Percentiles rank a stretch among this genome's conserved stretches.
phyloP scores from a whole-genome alignment of 192 early-diverging fungal species.

The Coemansia sp. region DNA sequence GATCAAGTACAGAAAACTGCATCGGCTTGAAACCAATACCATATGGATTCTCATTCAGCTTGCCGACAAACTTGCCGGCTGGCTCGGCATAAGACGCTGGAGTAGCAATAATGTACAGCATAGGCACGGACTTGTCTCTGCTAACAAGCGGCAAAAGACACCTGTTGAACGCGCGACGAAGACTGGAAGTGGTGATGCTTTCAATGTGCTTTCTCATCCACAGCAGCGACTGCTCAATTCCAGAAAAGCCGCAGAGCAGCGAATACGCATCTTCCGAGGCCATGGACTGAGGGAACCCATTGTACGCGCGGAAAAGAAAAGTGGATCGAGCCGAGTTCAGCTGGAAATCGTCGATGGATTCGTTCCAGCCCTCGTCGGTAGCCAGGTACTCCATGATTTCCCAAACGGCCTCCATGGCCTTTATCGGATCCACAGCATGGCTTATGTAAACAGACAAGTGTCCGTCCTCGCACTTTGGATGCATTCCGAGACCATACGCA shows the following conservation, averaged over 20 bases:
- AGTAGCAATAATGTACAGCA: constrained; percentile 43
- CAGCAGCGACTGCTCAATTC: constrained; percentile 36
- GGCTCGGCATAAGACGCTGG: constrained; percentile 22
- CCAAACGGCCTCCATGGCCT: constrained; percentile 45
- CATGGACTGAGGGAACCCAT: constrained; percentile 15
- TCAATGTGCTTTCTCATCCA: constrained; percentile 48
- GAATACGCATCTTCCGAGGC: constrained; percentile 33
- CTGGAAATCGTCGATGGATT: constrained; percentile 42
- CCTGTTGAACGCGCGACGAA: constrained; percentile 34
- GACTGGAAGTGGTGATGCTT: constrained; percentile 22
- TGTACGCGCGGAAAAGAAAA: constrained; percentile 26
- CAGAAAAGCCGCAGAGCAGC: constrained; percentile 29
- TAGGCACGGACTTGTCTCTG: constrained; percentile 8
- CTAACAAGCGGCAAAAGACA: constrained; percentile 34
- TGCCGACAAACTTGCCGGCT: constrained; percentile 11
- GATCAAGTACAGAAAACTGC: constrained; percentile 32
- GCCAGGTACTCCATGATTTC: constrained; percentile 28
- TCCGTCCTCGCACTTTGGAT: constrained; percentile 25
- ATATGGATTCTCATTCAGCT: constrained; percentile 36
- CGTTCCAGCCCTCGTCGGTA: constrained; percentile 29
- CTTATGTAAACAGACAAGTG: constrained; percentile 49
- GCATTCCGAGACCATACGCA: constrained; percentile 67
- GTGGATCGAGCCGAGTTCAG: constrained; percentile 42
- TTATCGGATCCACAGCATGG: constrained; percentile 45
- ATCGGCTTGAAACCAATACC: constrained; percentile 29